phyloP scores from a whole-genome alignment of 352 stramenopile species.

The Globisporangium barbulae region DNA sequence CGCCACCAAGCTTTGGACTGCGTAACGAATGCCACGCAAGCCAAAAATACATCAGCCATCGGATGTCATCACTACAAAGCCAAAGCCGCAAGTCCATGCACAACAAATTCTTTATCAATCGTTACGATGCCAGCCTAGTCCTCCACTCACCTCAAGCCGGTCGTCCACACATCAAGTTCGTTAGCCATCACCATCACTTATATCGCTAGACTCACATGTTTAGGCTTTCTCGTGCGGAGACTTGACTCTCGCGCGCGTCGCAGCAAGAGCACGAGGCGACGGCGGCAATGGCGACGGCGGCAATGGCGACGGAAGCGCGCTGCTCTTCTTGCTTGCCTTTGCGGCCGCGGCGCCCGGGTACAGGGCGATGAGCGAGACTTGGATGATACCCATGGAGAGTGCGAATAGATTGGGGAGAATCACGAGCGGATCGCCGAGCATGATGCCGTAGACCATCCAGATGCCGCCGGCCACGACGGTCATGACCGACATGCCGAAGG shows the following conservation, averaged over 20 bases:
- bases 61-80: background rate
- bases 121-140: background rate
- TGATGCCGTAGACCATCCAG: slow-evolving; percentile 68
- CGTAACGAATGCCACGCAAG: background rate
- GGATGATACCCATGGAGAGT: slow-evolving; percentile 66
- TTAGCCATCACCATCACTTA: background rate
- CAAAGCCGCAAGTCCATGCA: background rate
- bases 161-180: background rate
- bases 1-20: background rate
- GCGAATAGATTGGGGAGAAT: slow-evolving; percentile 70
- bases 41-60: background rate
- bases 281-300: background rate
- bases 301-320: background rate
- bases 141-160: background rate
- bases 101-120: background rate
- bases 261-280: background rate
- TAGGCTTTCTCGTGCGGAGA: slow-evolving; percentile 24
- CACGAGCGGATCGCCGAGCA: slow-evolving; percentile 58
- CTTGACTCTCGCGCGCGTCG: slow-evolving; percentile 6
- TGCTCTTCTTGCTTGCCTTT: slow-evolving; percentile 4
- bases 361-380: slow-evolving; percentile 59
- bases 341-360: slow-evolving; percentile 29
- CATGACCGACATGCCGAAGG: slow-evolving; percentile 79
- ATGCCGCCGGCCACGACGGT: slow-evolving; percentile 62
- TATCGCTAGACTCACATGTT: background rate